A percentile compares a stretch with the other conserved stretches of the same genome.
Evolutionary conservation across 768 basidiomycete species (phyloP).

Genomic region (Kwoniella shandongensis): DNA sequence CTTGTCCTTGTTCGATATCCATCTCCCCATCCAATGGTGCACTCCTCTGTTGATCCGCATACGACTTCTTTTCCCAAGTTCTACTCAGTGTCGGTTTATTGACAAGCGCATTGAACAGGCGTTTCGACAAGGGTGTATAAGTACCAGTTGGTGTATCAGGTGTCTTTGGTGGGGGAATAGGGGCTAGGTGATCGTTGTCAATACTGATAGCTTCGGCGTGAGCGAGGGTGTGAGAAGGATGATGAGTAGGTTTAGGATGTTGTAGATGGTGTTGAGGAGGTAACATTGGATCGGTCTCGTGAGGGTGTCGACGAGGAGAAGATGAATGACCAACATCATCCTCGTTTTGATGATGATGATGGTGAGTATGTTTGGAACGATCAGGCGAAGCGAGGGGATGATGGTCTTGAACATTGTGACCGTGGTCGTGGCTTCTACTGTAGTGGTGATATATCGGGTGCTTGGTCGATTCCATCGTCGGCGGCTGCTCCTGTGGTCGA

Average conservation of each 20-base stretch:
- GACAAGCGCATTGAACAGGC: slow-evolving; percentile 8
- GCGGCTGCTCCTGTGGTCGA: no score
- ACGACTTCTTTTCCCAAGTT: slow-evolving; percentile 30
- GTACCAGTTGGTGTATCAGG: slow-evolving; percentile 2
- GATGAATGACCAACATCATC: not conserved
- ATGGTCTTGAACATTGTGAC: not conserved
- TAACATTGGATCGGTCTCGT: slow-evolving; percentile 13
- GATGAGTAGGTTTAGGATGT: not conserved
- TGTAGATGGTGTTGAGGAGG: not conserved
- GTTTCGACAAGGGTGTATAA: slow-evolving; percentile 8
- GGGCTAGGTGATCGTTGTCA: not conserved
- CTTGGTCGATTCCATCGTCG: no score
- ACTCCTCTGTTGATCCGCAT: slow-evolving; percentile 12
- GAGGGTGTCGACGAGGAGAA: slow-evolving; percentile 1
- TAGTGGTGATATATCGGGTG: no score
- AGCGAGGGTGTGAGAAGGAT: not conserved
- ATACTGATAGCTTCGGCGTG: not conserved
- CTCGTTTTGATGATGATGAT: not conserved
- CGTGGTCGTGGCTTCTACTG: no score
- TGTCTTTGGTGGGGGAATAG: slow-evolving; percentile 1
- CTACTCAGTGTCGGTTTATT: slow-evolving; percentile 21
- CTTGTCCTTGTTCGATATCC: not conserved
- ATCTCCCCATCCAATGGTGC: slow-evolving; percentile 1
- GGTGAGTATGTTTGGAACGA: slow-evolving; percentile 2
- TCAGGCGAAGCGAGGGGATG: not conserved